phyloP scores from a whole-genome alignment of 176 grass and related monocot genomes.

The Typha latifolia region DNA sequence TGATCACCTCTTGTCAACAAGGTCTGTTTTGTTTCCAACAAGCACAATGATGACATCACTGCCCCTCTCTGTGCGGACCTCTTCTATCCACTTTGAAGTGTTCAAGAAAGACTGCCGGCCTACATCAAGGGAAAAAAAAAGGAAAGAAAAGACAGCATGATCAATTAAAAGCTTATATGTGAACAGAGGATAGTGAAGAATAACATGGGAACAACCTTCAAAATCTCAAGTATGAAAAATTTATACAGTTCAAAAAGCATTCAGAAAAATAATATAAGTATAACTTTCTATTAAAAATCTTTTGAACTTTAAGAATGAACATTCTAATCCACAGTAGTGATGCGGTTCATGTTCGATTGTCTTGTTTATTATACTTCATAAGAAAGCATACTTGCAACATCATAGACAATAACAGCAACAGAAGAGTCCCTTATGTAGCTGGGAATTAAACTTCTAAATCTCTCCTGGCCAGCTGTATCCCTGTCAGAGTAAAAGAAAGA shows the following conservation, averaged over 20 bases:
- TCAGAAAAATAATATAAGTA: neutral
- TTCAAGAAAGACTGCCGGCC: conserved; percentile 95
- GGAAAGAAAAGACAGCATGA: neutral
- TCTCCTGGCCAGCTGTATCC: conserved; percentile 97
- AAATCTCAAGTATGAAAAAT: neutral
- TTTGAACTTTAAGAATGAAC: conserved; percentile 2
- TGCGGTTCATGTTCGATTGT: neutral
- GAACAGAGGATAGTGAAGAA: neutral
- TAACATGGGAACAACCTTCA: neutral
- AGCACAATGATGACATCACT: conserved; percentile 99
- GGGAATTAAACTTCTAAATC: conserved; percentile 96
- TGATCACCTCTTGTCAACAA: conserved; percentile 91
- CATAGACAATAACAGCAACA: conserved; percentile 91
- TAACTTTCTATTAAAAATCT: neutral
- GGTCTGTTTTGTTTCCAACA: conserved; percentile 97
- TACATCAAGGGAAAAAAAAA: conserved; percentile 27
- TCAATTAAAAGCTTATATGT: neutral
- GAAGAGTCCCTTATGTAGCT: conserved; percentile 98
- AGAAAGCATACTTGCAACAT: conserved; percentile 78
- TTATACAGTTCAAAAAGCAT: neutral
- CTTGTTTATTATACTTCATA: neutral
- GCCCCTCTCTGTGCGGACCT: conserved; percentile 92
- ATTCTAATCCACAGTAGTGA: neutral
- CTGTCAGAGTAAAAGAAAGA: conserved; percentile 29
- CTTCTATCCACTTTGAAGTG: conserved; percentile 99